A percentile compares a stretch with the other conserved stretches of the same genome.
Evolutionary conservation across 139 green algal species (phyloP).

Genomic region (Parachlorella kessleri): DNA sequence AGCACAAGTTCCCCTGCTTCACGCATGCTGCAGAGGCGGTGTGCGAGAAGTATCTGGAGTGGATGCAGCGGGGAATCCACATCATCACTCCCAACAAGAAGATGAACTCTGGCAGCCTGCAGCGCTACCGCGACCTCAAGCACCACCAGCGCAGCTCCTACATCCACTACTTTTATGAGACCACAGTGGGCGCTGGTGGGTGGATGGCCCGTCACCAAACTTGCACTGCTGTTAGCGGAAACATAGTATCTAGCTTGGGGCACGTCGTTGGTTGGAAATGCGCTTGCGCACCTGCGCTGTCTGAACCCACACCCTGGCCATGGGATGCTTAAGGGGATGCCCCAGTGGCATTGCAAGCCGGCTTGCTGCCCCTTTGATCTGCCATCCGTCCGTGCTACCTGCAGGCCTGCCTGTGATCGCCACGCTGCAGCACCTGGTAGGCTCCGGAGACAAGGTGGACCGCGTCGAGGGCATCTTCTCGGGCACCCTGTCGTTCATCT

Average conservation of each 20-base stretch:
- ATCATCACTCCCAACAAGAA: conserved; percentile 99
- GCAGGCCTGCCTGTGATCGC: conserved; percentile 91
- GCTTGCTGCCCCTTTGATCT: too few relatives aligned
- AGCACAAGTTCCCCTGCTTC: too few relatives aligned
- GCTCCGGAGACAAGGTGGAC: conserved; percentile 89
- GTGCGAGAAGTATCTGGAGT: conserved; percentile 74
- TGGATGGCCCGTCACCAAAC: background rate
- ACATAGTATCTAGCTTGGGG: too few relatives aligned
- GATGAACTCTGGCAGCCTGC: conserved; percentile 81
- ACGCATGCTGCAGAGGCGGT: conserved; percentile 64
- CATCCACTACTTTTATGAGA: conserved; percentile 98
- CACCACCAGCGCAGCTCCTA: conserved; percentile 84
- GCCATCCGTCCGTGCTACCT: too few relatives aligned
- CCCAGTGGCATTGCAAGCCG: too few relatives aligned
- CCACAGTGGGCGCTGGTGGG: conserved; percentile 82
- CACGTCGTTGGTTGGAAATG: too few relatives aligned
- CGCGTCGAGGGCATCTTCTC: conserved; percentile 93
- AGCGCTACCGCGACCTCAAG: conserved; percentile 82
- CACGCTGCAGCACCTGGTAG: conserved; percentile 90
- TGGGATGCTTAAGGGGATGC: too few relatives aligned
- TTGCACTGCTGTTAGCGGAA: too few relatives aligned
- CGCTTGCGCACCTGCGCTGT: too few relatives aligned
- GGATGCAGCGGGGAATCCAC: conserved; percentile 90
- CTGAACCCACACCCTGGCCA: too few relatives aligned
- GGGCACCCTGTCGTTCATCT: conserved; percentile 97